Evolutionary conservation across 2,329 filamentous ascomycete genomes (phyloP).

Genomic region (Lojkania enalia): DNA sequence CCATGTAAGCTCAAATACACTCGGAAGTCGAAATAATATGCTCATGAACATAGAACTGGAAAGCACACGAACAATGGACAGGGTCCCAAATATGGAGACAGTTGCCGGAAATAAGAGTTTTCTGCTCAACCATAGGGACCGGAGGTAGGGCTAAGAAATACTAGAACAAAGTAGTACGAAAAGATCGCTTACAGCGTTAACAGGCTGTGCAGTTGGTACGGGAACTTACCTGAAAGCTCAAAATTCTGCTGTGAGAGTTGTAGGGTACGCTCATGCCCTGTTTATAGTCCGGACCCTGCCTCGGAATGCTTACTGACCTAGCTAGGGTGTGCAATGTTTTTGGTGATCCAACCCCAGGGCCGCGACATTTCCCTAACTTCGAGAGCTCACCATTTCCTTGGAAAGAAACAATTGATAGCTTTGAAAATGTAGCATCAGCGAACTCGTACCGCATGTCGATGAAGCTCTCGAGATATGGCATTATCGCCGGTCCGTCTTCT

Average conservation of each 20-base stretch:
- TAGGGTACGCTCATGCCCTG: constrained; percentile 24
- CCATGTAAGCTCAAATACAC: constrained; percentile 23
- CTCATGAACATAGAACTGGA: constrained; percentile 52
- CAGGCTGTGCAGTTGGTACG: constrained; percentile 14
- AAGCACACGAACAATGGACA: constrained; percentile 61
- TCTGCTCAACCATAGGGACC: constrained; percentile 63
- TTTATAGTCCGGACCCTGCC: no score
- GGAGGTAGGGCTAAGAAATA: constrained; percentile 46
- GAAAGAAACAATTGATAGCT: constrained; percentile 57
- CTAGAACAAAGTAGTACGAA: background rate
- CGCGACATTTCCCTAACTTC: constrained; percentile 55
- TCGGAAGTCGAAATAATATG: background rate
- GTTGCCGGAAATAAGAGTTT: constrained; percentile 59
- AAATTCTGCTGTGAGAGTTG: constrained; percentile 20
- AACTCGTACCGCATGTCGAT: constrained; percentile 60
- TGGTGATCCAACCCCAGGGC: constrained; percentile 63
- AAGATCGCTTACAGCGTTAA: background rate
- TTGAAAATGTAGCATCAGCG: constrained; percentile 60
- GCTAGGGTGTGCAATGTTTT: constrained; percentile 59
- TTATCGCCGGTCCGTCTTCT: constrained; percentile 64
- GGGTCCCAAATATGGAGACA: constrained; percentile 62
- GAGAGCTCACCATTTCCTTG: constrained; percentile 62
- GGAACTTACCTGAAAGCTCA: constrained; percentile 15
- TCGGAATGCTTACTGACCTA: no score
- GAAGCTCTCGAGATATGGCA: constrained; percentile 58